phyloP scores from a whole-genome alignment of 1,284 basidiomycete species.

The Puccinia horiana region DNA sequence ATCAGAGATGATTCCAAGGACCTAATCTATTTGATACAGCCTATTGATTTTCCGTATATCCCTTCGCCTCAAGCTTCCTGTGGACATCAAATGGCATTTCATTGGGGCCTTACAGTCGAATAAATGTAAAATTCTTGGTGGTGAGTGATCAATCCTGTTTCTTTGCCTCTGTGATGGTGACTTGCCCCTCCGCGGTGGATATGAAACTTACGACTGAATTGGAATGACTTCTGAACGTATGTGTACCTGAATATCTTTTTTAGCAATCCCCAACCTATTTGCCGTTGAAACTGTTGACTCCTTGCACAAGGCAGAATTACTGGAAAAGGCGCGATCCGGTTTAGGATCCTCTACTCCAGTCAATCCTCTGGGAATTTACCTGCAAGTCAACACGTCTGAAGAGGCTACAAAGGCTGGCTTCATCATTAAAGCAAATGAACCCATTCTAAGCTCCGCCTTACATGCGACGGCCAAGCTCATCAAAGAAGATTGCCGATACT shows the following conservation, averaged over 20 bases:
- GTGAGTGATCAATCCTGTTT: slow-evolving; percentile 62
- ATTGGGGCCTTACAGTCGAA: slow-evolving; percentile 93
- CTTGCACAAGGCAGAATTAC: slow-evolving; percentile 74
- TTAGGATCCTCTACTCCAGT: slow-evolving; percentile 60
- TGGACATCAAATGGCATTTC: slow-evolving; percentile 91
- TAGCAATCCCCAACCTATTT: slow-evolving; percentile 85
- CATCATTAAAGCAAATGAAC: slow-evolving; percentile 52
- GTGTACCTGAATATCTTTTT: not conserved
- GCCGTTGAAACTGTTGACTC: slow-evolving; percentile 89
- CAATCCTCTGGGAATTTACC: slow-evolving; percentile 71
- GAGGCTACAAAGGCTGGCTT: slow-evolving; percentile 89
- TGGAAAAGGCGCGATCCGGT: slow-evolving; percentile 74
- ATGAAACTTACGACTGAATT: slow-evolving; percentile 45
- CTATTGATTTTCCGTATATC: not conserved
- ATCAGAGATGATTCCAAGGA: not conserved
- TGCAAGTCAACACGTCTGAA: slow-evolving; percentile 92
- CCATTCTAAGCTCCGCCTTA: slow-evolving; percentile 62
- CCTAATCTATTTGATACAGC: not conserved
- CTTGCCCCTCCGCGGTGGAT: slow-evolving; percentile 49
- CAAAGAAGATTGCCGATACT: slow-evolving; percentile 70
- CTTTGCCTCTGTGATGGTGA: not conserved
- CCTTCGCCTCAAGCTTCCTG: slow-evolving; percentile 66
- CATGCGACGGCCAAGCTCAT: slow-evolving; percentile 72
- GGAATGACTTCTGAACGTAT: slow-evolving; percentile 27
- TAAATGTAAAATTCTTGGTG: slow-evolving; percentile 85